phyloP scores from a whole-genome alignment of 192 early-diverging fungal species.

The Umbelopsis sp. region DNA sequence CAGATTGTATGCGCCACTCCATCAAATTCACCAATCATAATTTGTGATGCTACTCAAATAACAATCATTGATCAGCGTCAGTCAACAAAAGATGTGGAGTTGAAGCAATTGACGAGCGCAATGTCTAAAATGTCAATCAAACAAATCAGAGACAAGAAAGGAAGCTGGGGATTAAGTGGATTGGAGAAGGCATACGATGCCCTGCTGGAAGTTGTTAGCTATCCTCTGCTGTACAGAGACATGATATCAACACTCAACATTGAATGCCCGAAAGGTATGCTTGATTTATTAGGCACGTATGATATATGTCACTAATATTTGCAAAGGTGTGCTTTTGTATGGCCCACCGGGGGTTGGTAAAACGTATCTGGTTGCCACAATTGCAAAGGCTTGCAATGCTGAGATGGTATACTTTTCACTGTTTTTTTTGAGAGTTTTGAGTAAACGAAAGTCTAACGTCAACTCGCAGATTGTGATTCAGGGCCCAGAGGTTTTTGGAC shows the following conservation, averaged over 20 bases:
- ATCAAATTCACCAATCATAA: not conserved
- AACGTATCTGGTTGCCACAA: conserved; percentile 76
- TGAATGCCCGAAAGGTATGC: conserved; percentile 74
- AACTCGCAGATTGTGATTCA: conserved; percentile 59
- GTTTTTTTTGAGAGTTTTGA: not conserved
- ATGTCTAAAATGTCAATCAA: conserved; percentile 1
- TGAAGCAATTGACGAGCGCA: not conserved
- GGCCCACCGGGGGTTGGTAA: conserved; percentile 97
- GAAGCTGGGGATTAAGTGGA: conserved; percentile 51
- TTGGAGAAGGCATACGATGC: conserved; percentile 74
- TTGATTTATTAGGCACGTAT: not conserved
- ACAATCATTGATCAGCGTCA: not conserved
- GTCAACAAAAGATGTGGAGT: not conserved
- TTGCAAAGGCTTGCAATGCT: conserved; percentile 69
- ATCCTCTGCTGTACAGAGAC: conserved; percentile 69
- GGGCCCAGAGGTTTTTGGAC: conserved; percentile 83
- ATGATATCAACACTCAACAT: conserved; percentile 67
- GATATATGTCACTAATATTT: not conserved
- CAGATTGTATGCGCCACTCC: conserved; percentile 23
- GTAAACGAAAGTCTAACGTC: not conserved
- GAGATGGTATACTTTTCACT: conserved; percentile 57
- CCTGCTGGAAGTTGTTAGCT: conserved; percentile 77
- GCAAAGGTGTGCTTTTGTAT: conserved; percentile 77
- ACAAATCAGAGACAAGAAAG: not conserved
- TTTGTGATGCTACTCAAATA: conserved; percentile 21